phyloP scores from a whole-genome alignment of 2,329 filamentous ascomycete species.

The Fusarium sp. region DNA sequence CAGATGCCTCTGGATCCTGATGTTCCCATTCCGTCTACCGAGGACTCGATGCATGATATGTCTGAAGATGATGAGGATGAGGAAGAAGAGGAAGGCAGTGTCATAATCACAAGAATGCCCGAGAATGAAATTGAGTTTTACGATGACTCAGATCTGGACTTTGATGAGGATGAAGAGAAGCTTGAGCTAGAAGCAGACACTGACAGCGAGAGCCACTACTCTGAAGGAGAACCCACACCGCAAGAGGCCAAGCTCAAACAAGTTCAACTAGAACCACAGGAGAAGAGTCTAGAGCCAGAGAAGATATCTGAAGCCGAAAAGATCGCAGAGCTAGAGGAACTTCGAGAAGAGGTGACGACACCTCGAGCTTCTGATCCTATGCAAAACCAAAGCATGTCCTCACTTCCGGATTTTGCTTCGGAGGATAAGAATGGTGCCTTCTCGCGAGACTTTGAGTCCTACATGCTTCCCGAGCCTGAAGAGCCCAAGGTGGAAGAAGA shows the following conservation, averaged over 20 bases:
- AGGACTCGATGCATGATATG: conserved; percentile 67
- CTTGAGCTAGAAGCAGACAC: conserved; percentile 58
- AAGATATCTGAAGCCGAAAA: conserved; percentile 17
- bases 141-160: conserved; percentile 53
- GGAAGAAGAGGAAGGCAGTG: conserved; percentile 60
- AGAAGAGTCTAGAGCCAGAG: conserved; percentile 8
- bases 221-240: conserved; percentile 42
- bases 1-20: conserved; percentile 80
- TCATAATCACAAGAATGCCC: conserved; percentile 73
- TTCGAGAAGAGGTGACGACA: conserved; percentile 60
- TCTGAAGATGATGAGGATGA: conserved; percentile 61
- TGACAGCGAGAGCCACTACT: conserved; percentile 53
- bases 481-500: conserved; percentile 47
- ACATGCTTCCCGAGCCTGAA: conserved; percentile 56
- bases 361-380: conserved; percentile 55
- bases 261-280: conserved; percentile 52
- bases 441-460: conserved; percentile 56
- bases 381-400: conserved; percentile 35
- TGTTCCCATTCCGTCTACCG: conserved; percentile 86
- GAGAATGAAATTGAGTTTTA: conserved; percentile 72
- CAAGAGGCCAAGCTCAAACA: conserved; percentile 33
- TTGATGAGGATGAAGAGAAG: conserved; percentile 68
- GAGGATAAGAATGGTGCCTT: conserved; percentile 51
- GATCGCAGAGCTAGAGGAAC: conserved; percentile 25
- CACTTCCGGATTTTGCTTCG: conserved; percentile 52